Percentiles rank a stretch among this genome's conserved stretches.
Evolutionary conservation across 2,329 filamentous ascomycete species (phyloP).

Genomic region (Pochonia chlamydosporia): DNA sequence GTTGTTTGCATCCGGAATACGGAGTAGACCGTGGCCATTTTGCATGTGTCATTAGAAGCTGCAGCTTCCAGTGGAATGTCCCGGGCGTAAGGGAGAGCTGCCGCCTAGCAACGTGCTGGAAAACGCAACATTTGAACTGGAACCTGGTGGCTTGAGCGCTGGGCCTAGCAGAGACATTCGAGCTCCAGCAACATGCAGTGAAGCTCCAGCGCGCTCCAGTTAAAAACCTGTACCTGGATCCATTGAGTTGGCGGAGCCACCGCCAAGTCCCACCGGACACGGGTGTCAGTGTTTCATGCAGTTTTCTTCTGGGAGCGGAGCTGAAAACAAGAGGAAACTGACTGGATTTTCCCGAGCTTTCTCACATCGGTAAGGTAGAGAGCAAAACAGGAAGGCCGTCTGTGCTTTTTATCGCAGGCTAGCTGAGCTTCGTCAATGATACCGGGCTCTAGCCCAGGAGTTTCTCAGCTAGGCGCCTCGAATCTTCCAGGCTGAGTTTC

Average conservation of each 20-base stretch:
- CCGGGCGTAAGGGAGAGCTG: not conserved
- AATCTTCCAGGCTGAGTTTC: too few species aligned
- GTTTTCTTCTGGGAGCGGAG: too few species aligned
- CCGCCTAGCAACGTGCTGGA: not conserved
- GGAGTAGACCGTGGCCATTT: not conserved
- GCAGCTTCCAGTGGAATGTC: not conserved
- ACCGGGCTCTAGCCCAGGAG: too few species aligned
- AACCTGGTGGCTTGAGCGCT: too few species aligned
- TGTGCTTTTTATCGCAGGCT: too few species aligned
- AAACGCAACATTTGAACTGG: too few species aligned
- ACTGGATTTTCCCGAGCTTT: too few species aligned
- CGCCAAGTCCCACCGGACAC: not conserved
- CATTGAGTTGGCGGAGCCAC: not conserved
- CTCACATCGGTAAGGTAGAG: too few species aligned
- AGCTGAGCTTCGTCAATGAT: too few species aligned
- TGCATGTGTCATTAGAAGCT: too few species aligned
- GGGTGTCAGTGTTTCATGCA: not conserved
- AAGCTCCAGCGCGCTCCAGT: not conserved
- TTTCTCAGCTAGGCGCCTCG: too few species aligned
- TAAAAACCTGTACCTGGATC: not conserved
- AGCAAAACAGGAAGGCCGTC: too few species aligned
- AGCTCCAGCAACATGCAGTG: not conserved
- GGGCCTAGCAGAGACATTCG: not conserved
- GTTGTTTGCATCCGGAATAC: not conserved
- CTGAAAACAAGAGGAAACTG: not conserved